Percentiles rank a stretch among this genome's conserved stretches.
Evolutionary conservation across 2,329 filamentous ascomycete genomes (phyloP).

Genomic region (Penicillium occitanis): DNA sequence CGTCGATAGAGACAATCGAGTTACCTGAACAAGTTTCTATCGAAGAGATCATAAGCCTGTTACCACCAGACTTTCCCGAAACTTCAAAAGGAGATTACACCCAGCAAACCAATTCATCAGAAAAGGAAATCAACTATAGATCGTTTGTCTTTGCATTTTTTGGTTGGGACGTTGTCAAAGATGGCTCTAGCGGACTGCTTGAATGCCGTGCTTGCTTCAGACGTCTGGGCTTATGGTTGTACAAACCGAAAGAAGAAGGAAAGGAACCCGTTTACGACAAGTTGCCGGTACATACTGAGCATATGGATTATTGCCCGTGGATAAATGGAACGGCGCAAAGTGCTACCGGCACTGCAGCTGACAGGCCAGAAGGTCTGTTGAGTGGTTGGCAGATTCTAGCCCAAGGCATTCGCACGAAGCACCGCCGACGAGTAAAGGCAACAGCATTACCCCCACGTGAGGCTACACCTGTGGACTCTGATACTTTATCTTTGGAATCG

Average conservation of each 20-base stretch:
- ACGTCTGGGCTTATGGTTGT: constrained; percentile 90
- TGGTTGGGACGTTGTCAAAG: constrained; percentile 66
- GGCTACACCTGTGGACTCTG: constrained; percentile 31
- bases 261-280: constrained; percentile 43
- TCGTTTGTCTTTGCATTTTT: constrained; percentile 69
- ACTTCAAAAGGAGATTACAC: not conserved
- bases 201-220: constrained; percentile 85
- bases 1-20: constrained; percentile 32
- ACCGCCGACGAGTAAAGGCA: constrained; percentile 34
- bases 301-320: constrained; percentile 85
- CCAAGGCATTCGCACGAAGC: constrained; percentile 44
- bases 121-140: constrained; percentile 53
- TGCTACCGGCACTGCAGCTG: constrained; percentile 34
- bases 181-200: constrained; percentile 59
- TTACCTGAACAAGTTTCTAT: constrained; percentile 36
- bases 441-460: constrained; percentile 14
- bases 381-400: constrained; percentile 49
- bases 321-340: constrained; percentile 64
- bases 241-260: constrained; percentile 68
- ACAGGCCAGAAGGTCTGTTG: constrained; percentile 36
- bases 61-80: constrained; percentile 32
- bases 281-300: constrained; percentile 69
- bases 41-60: constrained; percentile 30
- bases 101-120: constrained; percentile 6
- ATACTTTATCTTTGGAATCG: constrained; percentile 26